A percentile compares a stretch with the other conserved stretches of the same genome.
These are phyloP conservation scores for Yamadazyma buinensis DNA, from an alignment of 1,139 yeast species.

Conservation along the genomic window DNA sequence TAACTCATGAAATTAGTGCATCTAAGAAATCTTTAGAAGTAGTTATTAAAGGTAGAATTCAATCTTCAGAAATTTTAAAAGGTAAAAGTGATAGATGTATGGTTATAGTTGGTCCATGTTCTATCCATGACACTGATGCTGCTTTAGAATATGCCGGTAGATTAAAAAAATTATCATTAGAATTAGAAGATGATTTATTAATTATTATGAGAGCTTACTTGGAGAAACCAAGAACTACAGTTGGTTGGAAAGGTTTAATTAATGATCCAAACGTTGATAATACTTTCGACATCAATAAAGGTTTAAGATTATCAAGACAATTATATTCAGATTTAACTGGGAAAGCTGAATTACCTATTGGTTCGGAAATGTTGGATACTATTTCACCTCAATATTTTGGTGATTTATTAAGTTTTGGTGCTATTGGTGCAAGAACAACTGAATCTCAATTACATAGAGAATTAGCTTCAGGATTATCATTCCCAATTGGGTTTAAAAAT, in stretches of 20 bases:
- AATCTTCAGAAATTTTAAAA: conserved; percentile 65
- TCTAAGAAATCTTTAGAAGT: conserved; percentile 57
- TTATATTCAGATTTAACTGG: conserved; percentile 81
- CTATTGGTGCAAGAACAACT: conserved; percentile 98
- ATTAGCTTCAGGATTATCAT: conserved; percentile 90
- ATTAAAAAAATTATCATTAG: conserved; percentile 62
- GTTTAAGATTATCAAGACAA: conserved; percentile 81
- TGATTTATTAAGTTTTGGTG: conserved; percentile 90
- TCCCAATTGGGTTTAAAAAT: conserved; percentile 98
- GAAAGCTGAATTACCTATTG: conserved; percentile 74
- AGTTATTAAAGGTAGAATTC: conserved; percentile 74
- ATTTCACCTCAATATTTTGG: conserved; percentile 96
- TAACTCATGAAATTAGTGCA: conserved; percentile 77
- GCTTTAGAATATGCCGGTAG: conserved; percentile 85
- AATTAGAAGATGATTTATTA: conserved; percentile 70
- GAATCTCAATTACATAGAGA: conserved; percentile 98
- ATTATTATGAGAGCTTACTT: conserved; percentile 95
- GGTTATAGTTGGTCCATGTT: conserved; percentile 92
- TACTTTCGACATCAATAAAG: conserved; percentile 92
- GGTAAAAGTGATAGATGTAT: conserved; percentile 78
- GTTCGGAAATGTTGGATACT: conserved; percentile 97
- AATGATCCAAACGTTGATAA: conserved; percentile 95
- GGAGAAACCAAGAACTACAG: conserved; percentile 98
- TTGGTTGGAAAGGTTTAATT: conserved; percentile 98
- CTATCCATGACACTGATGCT: conserved; percentile 86